Evolutionary conservation across 202 grass and related monocot genomes (phyloP).

Genomic region (Bolboschoenoplectus hybrid): DNA sequence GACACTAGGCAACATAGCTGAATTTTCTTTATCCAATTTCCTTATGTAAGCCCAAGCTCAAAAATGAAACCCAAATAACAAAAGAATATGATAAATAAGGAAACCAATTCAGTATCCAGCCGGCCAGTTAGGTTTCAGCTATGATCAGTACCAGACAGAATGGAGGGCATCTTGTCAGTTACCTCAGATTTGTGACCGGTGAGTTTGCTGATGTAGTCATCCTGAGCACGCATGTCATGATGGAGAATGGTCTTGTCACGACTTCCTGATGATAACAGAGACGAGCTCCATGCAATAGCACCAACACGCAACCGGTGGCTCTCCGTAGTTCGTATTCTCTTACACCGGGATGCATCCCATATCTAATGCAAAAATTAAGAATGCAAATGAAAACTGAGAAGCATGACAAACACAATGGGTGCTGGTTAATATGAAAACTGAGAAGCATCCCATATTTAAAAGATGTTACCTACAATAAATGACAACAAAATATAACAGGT

Average conservation of each 20-base stretch:
- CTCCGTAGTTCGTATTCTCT: constrained; percentile 85
- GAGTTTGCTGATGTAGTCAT: constrained; percentile 91
- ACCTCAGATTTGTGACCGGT: constrained; percentile 98
- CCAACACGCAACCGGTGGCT: constrained; percentile 86
- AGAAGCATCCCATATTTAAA: no score
- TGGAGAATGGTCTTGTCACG: constrained; percentile 87
- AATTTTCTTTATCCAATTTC: not conserved
- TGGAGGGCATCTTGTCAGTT: constrained; percentile 26
- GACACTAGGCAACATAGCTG: not conserved
- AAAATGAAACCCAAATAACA: not conserved
- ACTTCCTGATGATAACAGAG: constrained; percentile 93
- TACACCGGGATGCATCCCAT: constrained; percentile 85
- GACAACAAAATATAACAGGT: constrained; percentile 1
- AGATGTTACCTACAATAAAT: not conserved
- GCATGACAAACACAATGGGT: not conserved
- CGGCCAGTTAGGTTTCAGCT: not conserved
- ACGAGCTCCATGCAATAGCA: constrained; percentile 92
- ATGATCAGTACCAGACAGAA: not conserved
- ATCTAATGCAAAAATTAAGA: constrained; percentile 49
- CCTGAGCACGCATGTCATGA: constrained; percentile 81
- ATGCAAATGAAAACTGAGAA: constrained; percentile 7
- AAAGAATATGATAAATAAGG: not conserved
- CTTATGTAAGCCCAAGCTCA: not conserved
- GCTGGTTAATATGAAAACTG: not conserved
- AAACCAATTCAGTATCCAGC: not conserved